Percentiles rank a stretch among this genome's conserved stretches.
These are phyloP conservation scores for Coemansia sp. DNA, from an alignment of 192 early-diverging fungal genomes.

Conservation along the genomic window DNA sequence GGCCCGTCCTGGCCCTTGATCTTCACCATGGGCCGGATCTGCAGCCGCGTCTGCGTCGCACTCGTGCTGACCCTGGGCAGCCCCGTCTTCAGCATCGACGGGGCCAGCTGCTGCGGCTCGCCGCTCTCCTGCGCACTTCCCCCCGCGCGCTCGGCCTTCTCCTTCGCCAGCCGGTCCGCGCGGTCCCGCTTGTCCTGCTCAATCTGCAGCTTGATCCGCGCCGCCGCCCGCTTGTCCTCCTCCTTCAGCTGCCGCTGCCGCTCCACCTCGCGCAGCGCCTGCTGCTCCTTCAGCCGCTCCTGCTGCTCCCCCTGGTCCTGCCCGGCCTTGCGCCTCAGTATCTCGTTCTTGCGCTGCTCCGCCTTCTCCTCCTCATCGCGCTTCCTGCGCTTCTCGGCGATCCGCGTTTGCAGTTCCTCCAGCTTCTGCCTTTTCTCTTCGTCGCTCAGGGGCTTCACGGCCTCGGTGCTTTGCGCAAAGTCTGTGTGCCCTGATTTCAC, in stretches of 20 bases:
- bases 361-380: slow-evolving; percentile 58
- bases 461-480: slow-evolving; percentile 65
- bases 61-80: slow-evolving; percentile 19
- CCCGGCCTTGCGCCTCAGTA: slow-evolving; percentile 57
- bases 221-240: slow-evolving; percentile 61
- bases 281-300: slow-evolving; percentile 56
- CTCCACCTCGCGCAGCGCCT: slow-evolving; percentile 61
- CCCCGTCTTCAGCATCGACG: slow-evolving; percentile 24
- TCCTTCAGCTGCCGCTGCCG: slow-evolving; percentile 63
- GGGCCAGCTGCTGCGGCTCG: not conserved
- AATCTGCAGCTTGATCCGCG: slow-evolving; percentile 61
- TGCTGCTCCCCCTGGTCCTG: slow-evolving; percentile 58
- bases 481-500: slow-evolving; percentile 63
- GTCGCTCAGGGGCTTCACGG: slow-evolving; percentile 66
- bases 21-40: slow-evolving; percentile 58
- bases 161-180: slow-evolving; percentile 43
- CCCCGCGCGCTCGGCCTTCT: slow-evolving; percentile 39
- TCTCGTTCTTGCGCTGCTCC: slow-evolving; percentile 60
- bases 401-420: slow-evolving; percentile 55
- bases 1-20: slow-evolving; percentile 20
- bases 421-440: slow-evolving; percentile 73
- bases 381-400: slow-evolving; percentile 56
- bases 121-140: not conserved
- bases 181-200: slow-evolving; percentile 68
- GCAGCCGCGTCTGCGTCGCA: slow-evolving; percentile 57